Base-by-base conservation (phyloP, 2,329 filamentous ascomycete species). In the Trichoderma atroviride region DNA sequence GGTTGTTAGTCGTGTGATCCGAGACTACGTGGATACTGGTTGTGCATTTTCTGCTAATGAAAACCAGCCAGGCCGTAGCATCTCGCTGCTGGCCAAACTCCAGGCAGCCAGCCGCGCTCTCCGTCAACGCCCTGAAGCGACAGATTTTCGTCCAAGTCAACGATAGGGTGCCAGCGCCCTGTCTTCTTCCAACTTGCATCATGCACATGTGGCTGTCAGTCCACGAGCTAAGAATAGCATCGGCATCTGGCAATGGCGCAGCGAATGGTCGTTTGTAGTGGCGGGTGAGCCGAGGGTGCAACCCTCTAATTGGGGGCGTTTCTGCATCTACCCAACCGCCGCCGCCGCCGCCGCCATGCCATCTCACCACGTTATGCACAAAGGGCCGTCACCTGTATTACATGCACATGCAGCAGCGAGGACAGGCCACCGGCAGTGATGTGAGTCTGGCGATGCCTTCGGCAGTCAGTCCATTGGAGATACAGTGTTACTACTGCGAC, bases 211-310 rank as follows among this genome's bases (percentile, higher is more conserved):
- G 55, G 64, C 64, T 47, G 64, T 37, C 55, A 10, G 55, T 35
- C 43, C 31, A 47, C 29, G 63, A 66, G 40, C 64, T 67, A 67
- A 67, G 53, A 67, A 59, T 67, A 67, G 64, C 64, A 67, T 37
- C 40, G 22, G 29, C 22, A 37, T 59, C 16, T 37, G 40, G 40
- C 29, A 43, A 66, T 58, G 40, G 40, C 64, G 55, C 40, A 52
- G 52, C 62, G 52, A 65, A 65, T 65, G n/a, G 61, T 27, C 40
- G 22, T 24, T 47, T 37, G 29, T 40, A 33, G 37, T 29, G 22
- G 63, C 63, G 63, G 55, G 63, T 67, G 63, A 59, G 63, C 55
- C 55, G 55, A 59, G 53, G 13, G 43, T 65, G 62, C 62, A 65
- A 47, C 62, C 62, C 52, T 57, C 53, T 47, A 24, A 16, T 31